Conservation (phyloP, 176 grass and related monocot genomes). For the Musa itinerans region DNA sequence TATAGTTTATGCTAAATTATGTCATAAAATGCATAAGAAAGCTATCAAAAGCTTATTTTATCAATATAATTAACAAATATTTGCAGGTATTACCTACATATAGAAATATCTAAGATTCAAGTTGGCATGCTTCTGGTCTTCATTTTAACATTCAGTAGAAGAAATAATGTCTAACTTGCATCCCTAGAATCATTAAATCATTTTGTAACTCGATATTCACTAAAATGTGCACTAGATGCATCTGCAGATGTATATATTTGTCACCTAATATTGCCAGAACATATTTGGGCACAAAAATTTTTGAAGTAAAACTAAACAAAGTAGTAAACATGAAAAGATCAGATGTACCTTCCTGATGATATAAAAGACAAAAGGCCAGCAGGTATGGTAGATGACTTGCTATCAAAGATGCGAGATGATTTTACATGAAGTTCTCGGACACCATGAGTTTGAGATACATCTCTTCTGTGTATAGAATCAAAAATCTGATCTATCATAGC, state of each 20-base stretch:
- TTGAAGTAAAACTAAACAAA: constrained; percentile 2
- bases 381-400: constrained; percentile 15
- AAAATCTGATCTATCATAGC: constrained; percentile 23
- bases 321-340: not conserved
- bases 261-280: not conserved
- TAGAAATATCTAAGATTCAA: too few relatives aligned
- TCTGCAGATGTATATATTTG: not conserved
- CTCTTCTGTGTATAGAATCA: constrained; percentile 15
- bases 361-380: constrained; percentile 27
- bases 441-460: constrained; percentile 20
- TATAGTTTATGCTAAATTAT: too few relatives aligned
- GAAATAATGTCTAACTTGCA: too few relatives aligned
- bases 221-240: not conserved
- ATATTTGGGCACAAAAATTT: not conserved
- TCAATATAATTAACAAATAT: too few relatives aligned
- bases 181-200: too few relatives aligned
- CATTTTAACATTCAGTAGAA: too few relatives aligned
- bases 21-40: too few relatives aligned
- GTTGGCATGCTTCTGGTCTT: too few relatives aligned
- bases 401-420: constrained; percentile 28
- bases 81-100: too few relatives aligned
- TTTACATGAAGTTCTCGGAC: constrained; percentile 26
- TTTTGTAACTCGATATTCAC: too few relatives aligned
- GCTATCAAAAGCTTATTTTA: too few relatives aligned
- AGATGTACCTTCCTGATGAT: constrained; percentile 32